phyloP scores from a whole-genome alignment of 164 flowering plant genomes.

The Umbellularia californica region DNA sequence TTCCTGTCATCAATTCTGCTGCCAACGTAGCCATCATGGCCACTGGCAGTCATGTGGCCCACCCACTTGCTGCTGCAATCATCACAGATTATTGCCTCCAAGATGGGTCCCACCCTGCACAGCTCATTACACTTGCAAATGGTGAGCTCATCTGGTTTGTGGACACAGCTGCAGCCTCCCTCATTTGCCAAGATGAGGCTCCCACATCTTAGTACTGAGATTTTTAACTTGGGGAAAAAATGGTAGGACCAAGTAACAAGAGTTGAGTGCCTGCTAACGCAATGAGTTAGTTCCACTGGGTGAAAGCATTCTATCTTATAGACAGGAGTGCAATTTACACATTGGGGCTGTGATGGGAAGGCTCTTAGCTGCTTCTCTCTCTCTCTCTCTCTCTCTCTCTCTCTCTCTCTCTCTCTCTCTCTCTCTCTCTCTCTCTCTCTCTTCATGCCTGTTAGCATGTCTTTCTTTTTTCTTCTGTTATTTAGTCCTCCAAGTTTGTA shows the following conservation, averaged over 20 bases:
- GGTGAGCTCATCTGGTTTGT: slow-evolving; percentile 32
- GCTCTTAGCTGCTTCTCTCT: too few relatives aligned
- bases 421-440: too few relatives aligned
- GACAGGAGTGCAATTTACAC: too few relatives aligned
- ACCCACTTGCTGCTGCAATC: slow-evolving; percentile 14
- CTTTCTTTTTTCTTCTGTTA: too few relatives aligned
- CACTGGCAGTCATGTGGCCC: slow-evolving; percentile 18
- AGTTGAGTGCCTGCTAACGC: too few relatives aligned
- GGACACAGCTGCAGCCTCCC: slow-evolving; percentile 19
- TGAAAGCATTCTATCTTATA: not conserved
- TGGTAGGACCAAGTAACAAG: not conserved
- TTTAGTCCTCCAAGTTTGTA: too few relatives aligned
- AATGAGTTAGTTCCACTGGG: not conserved
- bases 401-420: too few relatives aligned
- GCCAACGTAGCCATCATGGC: slow-evolving; percentile 30
- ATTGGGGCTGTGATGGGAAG: too few relatives aligned
- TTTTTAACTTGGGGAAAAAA: not conserved
- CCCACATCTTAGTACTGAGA: not conserved
- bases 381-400: too few relatives aligned
- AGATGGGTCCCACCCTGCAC: slow-evolving; percentile 15
- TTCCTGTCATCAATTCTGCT: slow-evolving; percentile 35
- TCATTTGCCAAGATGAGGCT: not conserved
- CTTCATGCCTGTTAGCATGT: too few relatives aligned
- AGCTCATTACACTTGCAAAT: slow-evolving; percentile 18
- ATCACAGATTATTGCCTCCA: slow-evolving; percentile 6